phyloP scores from a whole-genome alignment of 495 filamentous ascomycete genomes.

The Lasiosphaeris hirsuta region DNA sequence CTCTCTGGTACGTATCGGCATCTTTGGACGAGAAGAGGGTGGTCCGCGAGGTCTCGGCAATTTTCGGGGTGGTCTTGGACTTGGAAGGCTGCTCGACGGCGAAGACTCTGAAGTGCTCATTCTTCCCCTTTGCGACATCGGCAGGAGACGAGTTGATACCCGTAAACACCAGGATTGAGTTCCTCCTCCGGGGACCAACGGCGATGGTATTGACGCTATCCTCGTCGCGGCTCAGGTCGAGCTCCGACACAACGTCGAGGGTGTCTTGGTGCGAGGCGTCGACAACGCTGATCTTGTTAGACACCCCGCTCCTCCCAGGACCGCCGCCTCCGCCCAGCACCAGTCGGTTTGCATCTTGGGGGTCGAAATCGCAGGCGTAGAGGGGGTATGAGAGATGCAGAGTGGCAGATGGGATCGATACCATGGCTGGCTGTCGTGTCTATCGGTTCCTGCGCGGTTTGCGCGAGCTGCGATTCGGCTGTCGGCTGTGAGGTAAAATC shows the following conservation, averaged over 20 bases:
- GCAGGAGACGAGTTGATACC: slow-evolving; percentile 81
- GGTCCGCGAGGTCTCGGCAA: slow-evolving; percentile 54
- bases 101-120: slow-evolving; percentile 86
- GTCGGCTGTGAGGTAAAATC: neutral
- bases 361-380: slow-evolving; percentile 85
- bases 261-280: slow-evolving; percentile 60
- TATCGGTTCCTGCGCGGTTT: neutral
- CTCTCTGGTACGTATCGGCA: slow-evolving; percentile 73
- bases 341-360: slow-evolving; percentile 66
- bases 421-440: slow-evolving; percentile 18
- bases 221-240: slow-evolving; percentile 81
- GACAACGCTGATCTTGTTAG: slow-evolving; percentile 82
- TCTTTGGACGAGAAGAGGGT: slow-evolving; percentile 59
- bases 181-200: slow-evolving; percentile 53
- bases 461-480: neutral
- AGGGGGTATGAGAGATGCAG: slow-evolving; percentile 72
- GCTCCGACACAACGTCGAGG: slow-evolving; percentile 62
- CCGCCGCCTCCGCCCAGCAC: slow-evolving; percentile 92
- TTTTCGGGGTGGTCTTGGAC: slow-evolving; percentile 41
- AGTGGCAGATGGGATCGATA: slow-evolving; percentile 28
- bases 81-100: slow-evolving; percentile 51
- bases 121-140: slow-evolving; percentile 70
- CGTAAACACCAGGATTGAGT: slow-evolving; percentile 62
- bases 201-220: slow-evolving; percentile 87
- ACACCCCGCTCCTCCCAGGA: slow-evolving; percentile 76